A percentile compares a stretch with the other conserved stretches of the same genome.
phyloP scores from a whole-genome alignment of 2,329 filamentous ascomycete genomes.

The Curvularia hawaiiensis region DNA sequence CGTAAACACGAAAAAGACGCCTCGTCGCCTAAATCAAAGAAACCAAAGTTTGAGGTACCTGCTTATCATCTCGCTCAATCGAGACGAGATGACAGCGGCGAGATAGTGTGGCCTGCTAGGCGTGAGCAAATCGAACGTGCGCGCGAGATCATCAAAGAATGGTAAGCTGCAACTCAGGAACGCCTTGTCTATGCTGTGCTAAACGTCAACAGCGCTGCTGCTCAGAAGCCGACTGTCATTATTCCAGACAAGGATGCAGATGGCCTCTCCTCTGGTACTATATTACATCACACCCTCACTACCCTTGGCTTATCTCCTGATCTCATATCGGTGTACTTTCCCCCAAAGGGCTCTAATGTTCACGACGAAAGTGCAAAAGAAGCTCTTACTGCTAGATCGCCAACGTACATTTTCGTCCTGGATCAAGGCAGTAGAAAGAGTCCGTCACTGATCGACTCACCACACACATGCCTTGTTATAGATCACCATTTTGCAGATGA shows the following conservation, averaged over 20 bases:
- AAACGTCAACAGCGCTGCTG: slow-evolving; percentile 52
- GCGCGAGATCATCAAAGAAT: slow-evolving; percentile 62
- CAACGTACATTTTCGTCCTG: slow-evolving; percentile 66
- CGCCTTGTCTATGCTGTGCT: background rate
- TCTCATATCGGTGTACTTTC: slow-evolving; percentile 63
- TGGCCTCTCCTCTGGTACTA: slow-evolving; percentile 67
- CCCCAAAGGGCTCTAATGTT: slow-evolving; percentile 64
- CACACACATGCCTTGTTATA: slow-evolving; percentile 63
- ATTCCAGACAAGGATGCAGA: slow-evolving; percentile 74
- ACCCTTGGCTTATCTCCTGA: slow-evolving; percentile 61
- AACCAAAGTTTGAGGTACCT: slow-evolving; percentile 32
- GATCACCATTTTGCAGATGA: slow-evolving; percentile 66
- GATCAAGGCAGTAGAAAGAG: slow-evolving; percentile 67
- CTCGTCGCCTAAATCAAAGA: slow-evolving; percentile 30
- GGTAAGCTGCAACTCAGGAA: slow-evolving; percentile 49
- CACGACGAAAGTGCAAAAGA: slow-evolving; percentile 60
- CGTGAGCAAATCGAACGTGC: slow-evolving; percentile 60
- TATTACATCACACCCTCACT: slow-evolving; percentile 64
- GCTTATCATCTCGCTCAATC: slow-evolving; percentile 41
- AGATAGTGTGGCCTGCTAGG: slow-evolving; percentile 67
- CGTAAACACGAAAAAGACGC: slow-evolving; percentile 33
- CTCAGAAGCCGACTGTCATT: slow-evolving; percentile 61
- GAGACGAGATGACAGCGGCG: slow-evolving; percentile 46
- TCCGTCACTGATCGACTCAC: slow-evolving; percentile 58
- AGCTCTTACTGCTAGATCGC: slow-evolving; percentile 57